phyloP scores from a whole-genome alignment of 2,329 filamentous ascomycete species.

The Neofusicoccum parvum region DNA sequence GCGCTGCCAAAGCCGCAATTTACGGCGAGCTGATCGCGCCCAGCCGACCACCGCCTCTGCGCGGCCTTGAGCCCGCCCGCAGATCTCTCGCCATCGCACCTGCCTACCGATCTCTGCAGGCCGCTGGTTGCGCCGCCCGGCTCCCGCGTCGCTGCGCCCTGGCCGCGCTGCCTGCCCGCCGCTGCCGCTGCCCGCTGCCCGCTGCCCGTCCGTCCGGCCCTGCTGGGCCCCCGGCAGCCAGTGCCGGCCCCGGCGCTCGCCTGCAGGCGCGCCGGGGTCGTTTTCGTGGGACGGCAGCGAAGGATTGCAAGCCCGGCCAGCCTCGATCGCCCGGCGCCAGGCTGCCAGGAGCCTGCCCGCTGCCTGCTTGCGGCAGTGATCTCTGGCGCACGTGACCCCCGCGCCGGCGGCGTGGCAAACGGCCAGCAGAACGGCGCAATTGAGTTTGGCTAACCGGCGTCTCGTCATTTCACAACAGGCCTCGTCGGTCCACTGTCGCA shows the following conservation, averaged over 20 bases:
- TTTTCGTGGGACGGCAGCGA: conserved; percentile 10
- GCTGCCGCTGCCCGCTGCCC: background rate
- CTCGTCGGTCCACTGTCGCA: background rate
- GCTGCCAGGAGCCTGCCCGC: background rate
- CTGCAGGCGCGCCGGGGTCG: background rate
- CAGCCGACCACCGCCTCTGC: background rate
- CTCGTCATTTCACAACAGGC: background rate
- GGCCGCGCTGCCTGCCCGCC: background rate
- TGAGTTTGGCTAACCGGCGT: background rate
- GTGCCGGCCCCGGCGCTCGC: background rate
- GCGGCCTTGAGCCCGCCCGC: conserved; percentile 13
- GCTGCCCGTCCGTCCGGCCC: background rate
- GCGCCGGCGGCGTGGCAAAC: background rate
- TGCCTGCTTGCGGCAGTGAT: background rate
- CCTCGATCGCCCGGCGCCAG: background rate
- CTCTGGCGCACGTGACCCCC: background rate
- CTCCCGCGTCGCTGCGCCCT: no score
- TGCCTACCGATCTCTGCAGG: background rate
- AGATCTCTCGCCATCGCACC: background rate
- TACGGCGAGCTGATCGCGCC: conserved; percentile 2
- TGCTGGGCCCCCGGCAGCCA: no score
- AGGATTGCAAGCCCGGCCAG: background rate
- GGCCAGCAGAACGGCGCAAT: background rate
- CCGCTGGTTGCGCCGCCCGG: no score
- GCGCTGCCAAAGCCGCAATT: conserved; percentile 6